Evolutionary conservation across 106 monocot species (phyloP), one percentile per base, ranked within the genome.

Genomic region (Narthecium ossifragum): DNA sequence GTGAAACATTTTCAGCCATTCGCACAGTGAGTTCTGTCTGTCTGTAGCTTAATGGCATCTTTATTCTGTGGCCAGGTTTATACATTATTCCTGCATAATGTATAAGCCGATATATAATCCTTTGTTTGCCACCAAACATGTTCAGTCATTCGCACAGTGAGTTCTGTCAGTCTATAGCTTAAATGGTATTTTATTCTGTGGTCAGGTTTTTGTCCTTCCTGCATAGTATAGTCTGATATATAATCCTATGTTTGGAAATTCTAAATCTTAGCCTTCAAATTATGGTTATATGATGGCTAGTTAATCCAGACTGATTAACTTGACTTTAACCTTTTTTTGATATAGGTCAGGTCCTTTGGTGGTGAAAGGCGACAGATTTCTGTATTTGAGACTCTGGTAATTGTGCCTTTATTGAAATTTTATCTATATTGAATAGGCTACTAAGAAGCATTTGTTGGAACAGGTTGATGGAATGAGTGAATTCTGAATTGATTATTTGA

Each of bases 1-100:
- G 68, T 60, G 96, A 98, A 76, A 90, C 96, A 57, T 98, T 98
- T 81, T 86, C 90, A 63, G 86, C 96, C 28, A 91, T 98, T 52
- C 90, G 86, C 41, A 98, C 90, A 29, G 96, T 96, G 70, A 82
- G 82, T 78, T 32, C 23, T 5, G 38, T n/a, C 34, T 51, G 4
- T 59, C 50, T 51, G 31, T 23, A 17, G 43, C 18, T 43, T 13
- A 43, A 43, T 43, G 17, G 17, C 43, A 43, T 17, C 43, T 15
- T 39, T 15, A 9, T 39, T 39, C 1, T 39, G 1, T 9, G 39
- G 39, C 39, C 39, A 39, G 3, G 9, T 11, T 39, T 39, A 9
- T 11, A 39, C 9, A 39, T 39, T 11, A 3, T 39, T 1, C 15
- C 1, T 3, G 39, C 39, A 11, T 39, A 3, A 39, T 1, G 39